Percentiles rank a stretch among this genome's conserved stretches.
Conservation (phyloP, 306 rosid species). For the cucumber (Cucumis sativus) region Cucumber_9930_V3 NC_026656.2:12897001-12897500, state of each 20-base stretch:
- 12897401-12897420: constrained; percentile 5
- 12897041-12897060: not conserved
- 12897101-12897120: not conserved
- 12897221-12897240: not conserved
- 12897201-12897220: not conserved
- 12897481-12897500: constrained; percentile 7
- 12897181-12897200: not conserved
- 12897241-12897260: not conserved
- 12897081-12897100: not conserved
- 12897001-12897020: not conserved
- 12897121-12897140: not conserved
- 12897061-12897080: not conserved
- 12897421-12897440: not conserved
- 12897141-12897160: not conserved
- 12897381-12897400: not conserved
- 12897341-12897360: not conserved
- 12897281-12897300: not conserved
- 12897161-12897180: not conserved
- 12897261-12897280: not conserved
- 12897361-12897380: not conserved
- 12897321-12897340: not conserved
- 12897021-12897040: not conserved
- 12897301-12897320: not conserved
- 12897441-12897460: constrained; percentile 4
- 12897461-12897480: not conserved